phyloP scores from a whole-genome alignment of 768 basidiomycete species.

The Mycena floridula region DNA sequence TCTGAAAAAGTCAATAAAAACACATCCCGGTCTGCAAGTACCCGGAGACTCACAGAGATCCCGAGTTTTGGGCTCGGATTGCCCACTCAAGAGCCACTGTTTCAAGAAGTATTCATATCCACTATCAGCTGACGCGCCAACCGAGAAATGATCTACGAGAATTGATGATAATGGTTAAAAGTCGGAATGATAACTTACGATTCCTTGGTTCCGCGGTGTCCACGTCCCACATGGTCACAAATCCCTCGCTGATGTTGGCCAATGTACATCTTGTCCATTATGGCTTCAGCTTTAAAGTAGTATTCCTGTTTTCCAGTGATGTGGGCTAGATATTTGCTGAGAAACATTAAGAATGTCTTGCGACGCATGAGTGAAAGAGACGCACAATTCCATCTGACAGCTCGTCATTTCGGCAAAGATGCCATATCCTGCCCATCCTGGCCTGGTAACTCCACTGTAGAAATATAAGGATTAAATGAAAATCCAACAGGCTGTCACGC shows the following conservation, averaged over 20 bases:
- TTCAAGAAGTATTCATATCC: conserved; percentile 69
- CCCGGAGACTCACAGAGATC: conserved; percentile 32
- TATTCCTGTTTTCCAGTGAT: conserved; percentile 64
- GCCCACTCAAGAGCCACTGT: conserved; percentile 54
- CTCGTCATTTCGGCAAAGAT: conserved; percentile 40
- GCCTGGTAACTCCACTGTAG: conserved; percentile 30
- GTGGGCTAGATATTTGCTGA: conserved; percentile 72
- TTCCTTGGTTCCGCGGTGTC: conserved; percentile 35
- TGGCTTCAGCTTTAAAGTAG: conserved; percentile 36
- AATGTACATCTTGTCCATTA: conserved; percentile 46
- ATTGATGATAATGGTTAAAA: conserved; percentile 29
- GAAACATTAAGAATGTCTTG: conserved; percentile 4
- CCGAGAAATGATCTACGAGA: conserved; percentile 32
- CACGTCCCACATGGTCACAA: conserved; percentile 47
- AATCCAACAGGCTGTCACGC: conserved; percentile 8
- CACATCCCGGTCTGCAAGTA: background rate
- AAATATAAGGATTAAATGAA: background rate
- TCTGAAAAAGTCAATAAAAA: conserved; percentile 7
- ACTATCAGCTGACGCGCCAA: conserved; percentile 58
- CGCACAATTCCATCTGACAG: conserved; percentile 61
- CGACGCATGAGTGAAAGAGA: background rate
- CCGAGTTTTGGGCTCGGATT: conserved; percentile 41
- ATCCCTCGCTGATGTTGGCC: conserved; percentile 37
- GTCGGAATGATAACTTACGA: conserved; percentile 25
- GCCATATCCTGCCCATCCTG: conserved; percentile 24